A percentile compares a stretch with the other conserved stretches of the same genome.
These are phyloP conservation scores for Komagataella ulmi DNA, from an alignment of 805 yeast species.

Conservation along the genomic window DNA sequence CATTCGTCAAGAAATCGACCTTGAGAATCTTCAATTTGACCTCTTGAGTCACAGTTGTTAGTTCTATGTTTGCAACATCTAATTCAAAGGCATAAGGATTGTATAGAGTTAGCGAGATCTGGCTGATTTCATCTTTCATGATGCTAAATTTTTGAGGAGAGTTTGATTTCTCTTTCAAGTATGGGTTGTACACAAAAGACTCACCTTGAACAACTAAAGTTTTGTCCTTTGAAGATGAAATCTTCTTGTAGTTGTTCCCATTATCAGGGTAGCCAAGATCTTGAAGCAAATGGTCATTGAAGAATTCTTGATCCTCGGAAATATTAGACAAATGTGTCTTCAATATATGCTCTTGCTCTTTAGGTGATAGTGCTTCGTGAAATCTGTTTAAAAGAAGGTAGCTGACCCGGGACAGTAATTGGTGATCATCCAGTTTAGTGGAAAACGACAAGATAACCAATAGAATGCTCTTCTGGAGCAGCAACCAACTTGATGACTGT, in stretches of 20 bases:
- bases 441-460: constrained; percentile 35
- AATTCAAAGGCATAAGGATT: constrained; percentile 76
- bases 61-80: constrained; percentile 34
- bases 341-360: constrained; percentile 39
- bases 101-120: constrained; percentile 43
- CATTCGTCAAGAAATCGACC: background rate
- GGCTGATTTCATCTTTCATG: constrained; percentile 53
- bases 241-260: constrained; percentile 3
- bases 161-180: constrained; percentile 7
- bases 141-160: constrained; percentile 15
- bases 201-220: background rate
- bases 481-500: constrained; percentile 1
- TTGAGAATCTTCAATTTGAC: constrained; percentile 15
- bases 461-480: constrained; percentile 3
- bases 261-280: constrained; percentile 8
- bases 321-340: constrained; percentile 18
- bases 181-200: constrained; percentile 36
- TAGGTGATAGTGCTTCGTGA: constrained; percentile 34
- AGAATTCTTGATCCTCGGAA: constrained; percentile 27
- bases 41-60: constrained; percentile 14
- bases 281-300: constrained; percentile 53
- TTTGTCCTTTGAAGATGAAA: background rate
- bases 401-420: constrained; percentile 12
- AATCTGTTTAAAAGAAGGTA: constrained; percentile 43
- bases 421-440: constrained; percentile 30